Evolutionary conservation across 345 rosid species (phyloP), one percentile per base, ranked within the genome.

Genomic region (Acer campestre): DNA sequence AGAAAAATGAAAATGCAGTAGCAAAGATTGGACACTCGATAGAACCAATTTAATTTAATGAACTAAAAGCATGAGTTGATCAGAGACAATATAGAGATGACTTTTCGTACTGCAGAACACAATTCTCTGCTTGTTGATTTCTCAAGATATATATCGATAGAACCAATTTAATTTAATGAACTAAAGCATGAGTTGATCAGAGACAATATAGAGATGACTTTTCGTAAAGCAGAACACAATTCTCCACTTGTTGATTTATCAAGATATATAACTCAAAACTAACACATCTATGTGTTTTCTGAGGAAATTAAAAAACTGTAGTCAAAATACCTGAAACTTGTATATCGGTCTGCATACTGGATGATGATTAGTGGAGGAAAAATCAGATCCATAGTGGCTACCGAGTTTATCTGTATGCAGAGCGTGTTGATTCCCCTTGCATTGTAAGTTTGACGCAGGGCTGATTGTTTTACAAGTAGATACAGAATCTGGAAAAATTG

Each of bases 281-380:
- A 10, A 58, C 7, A 42, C 29, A 48, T 55, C 18, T 2, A 23
- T 55, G 38, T 29, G 29, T 46, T 40, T 55, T 49, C 49, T 10
- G 20, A 62, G 35, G 65, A 55, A 38, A 35, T 11, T 27, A 38
- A 79, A 44, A 77, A 25, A 29, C 38, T 23, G 1, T 35, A 12
- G 13, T 59, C 38, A 51, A 17, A 17, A 58, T 85, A 92, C 97
- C 94, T 89, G 91, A 73, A 84, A 81, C 76, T 81, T 79, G 5
- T 74, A 80, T 56, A 81, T 87, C 71, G 75, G 78, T 79, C 78
- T 75, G 71, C 51, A 61, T 11, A 58, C 74, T 23, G 70, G 78
- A 49, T 80, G 78, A 49, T 80, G 78, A 72, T 81, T 68, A 22
- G 82, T 40, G 53, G 85, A 70, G 61, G 80, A 79, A 63, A 78